phyloP scores from a whole-genome alignment of 2,329 filamentous ascomycete genomes.

The Pestalotiopsis fici region DNA sequence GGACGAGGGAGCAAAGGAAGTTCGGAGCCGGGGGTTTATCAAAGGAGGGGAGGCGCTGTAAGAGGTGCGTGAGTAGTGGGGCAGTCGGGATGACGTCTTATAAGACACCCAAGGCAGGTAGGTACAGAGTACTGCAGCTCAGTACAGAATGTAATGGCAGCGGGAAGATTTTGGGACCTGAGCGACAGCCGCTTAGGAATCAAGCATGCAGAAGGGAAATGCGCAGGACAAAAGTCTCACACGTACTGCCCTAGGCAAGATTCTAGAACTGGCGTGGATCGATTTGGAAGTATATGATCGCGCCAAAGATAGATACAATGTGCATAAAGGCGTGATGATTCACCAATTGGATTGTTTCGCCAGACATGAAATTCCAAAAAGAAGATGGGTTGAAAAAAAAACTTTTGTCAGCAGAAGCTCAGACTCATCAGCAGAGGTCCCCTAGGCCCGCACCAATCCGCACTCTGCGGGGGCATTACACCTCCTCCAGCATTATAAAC shows the following conservation, averaged over 20 bases:
- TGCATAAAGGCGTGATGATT: background rate
- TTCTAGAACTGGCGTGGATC: background rate
- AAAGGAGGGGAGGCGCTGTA: background rate
- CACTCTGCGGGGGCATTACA: background rate
- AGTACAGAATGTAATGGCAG: background rate
- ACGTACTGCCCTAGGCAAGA: background rate
- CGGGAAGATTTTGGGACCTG: background rate
- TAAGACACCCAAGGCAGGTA: background rate
- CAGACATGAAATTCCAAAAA: background rate
- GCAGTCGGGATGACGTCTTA: slow-evolving; percentile 10
- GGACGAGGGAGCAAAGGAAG: background rate
- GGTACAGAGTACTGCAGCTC: background rate
- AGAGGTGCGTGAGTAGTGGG: background rate
- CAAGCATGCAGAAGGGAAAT: background rate
- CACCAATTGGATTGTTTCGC: background rate
- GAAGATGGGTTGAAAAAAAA: background rate
- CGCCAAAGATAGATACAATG: background rate
- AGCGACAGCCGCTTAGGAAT: background rate
- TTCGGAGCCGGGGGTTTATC: background rate
- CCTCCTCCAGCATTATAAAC: too few relatives aligned
- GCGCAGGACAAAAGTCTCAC: background rate
- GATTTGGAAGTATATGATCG: background rate
- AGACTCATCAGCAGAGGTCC: background rate
- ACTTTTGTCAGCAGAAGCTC: background rate
- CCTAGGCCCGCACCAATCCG: background rate